These are phyloP conservation scores for Boletus reticulatus DNA, from an alignment of 768 basidiomycete genomes.

Conservation along the genomic window DNA sequence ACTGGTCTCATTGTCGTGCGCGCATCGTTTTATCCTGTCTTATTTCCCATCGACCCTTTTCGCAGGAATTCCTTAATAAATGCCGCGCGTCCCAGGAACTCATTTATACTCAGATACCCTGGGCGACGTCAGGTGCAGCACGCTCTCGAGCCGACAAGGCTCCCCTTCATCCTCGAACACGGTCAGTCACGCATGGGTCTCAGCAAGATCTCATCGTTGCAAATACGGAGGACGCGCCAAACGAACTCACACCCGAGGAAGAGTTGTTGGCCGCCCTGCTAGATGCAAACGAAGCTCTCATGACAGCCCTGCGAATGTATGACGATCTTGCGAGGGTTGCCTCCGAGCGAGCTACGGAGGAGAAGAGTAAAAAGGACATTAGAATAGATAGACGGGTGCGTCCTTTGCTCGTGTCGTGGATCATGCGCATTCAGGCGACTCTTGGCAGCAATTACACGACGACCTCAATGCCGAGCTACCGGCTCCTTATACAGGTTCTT, in stretches of 20 bases:
- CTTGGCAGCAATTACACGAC: conserved; percentile 22
- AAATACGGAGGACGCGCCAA: conserved; percentile 32
- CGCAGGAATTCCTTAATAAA: conserved; percentile 78
- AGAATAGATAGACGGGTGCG: conserved; percentile 64
- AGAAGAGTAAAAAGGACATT: conserved; percentile 66
- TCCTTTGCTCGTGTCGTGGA: conserved; percentile 20
- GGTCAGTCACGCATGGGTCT: conserved; percentile 20
- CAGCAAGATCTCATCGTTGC: conserved; percentile 20
- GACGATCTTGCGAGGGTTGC: conserved; percentile 76
- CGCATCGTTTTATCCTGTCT: not conserved
- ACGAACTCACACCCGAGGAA: conserved; percentile 69
- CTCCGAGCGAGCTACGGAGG: conserved; percentile 51
- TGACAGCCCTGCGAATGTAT: conserved; percentile 67
- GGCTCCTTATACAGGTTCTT: conserved; percentile 21
- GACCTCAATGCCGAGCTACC: conserved; percentile 22
- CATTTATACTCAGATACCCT: conserved; percentile 83
- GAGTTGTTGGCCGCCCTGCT: conserved; percentile 70
- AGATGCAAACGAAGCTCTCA: conserved; percentile 67
- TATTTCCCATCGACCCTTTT: not conserved
- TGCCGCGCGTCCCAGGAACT: conserved; percentile 83
- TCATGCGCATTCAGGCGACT: conserved; percentile 19
- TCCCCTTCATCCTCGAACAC: conserved; percentile 10
- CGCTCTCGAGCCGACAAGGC: conserved; percentile 48
- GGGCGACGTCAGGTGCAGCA: conserved; percentile 84
- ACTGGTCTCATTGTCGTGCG: conserved; percentile 69